phyloP scores from a whole-genome alignment of 441 rosid genomes.

The Heliophila coronopifolia region DNA sequence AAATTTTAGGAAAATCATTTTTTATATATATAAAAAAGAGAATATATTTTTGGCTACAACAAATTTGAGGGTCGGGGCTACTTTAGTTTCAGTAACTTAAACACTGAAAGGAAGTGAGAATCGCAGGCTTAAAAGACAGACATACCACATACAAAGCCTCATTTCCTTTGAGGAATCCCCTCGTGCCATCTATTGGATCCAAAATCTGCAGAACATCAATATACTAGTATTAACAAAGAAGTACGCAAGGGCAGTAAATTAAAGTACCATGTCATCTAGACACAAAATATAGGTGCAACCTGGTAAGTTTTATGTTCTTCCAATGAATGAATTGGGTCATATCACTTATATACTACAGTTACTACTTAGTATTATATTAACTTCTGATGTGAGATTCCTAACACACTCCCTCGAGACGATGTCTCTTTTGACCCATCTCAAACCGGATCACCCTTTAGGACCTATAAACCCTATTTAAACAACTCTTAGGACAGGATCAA shows the following conservation, averaged over 20 bases:
- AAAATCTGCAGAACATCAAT: slow-evolving; percentile 50
- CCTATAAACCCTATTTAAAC: neutral
- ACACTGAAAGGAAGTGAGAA: neutral
- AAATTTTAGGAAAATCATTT: too few species aligned
- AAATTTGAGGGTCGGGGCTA: too few species aligned
- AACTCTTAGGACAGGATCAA: too few species aligned
- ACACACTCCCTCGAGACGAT: neutral
- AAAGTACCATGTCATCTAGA: slow-evolving; percentile 3
- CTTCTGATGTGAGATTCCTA: neutral
- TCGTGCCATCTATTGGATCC: slow-evolving; percentile 91
- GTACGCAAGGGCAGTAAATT: neutral
- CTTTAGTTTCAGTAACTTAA: neutral
- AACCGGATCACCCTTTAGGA: neutral
- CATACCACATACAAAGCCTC: slow-evolving; percentile 82
- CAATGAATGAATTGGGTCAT: too few species aligned
- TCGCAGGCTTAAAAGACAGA: slow-evolving; percentile 7
- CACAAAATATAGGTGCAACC: neutral
- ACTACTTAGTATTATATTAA: too few species aligned
- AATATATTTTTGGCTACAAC: too few species aligned
- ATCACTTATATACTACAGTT: too few species aligned
- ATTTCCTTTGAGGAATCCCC: slow-evolving; percentile 67
- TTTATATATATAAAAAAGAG: too few species aligned
- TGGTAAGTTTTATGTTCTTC: too few species aligned
- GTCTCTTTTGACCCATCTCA: neutral
- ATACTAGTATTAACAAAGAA: neutral